Conservation (phyloP, 2,329 filamentous ascomycete genomes). For the Fusarium staphyleae region DNA sequence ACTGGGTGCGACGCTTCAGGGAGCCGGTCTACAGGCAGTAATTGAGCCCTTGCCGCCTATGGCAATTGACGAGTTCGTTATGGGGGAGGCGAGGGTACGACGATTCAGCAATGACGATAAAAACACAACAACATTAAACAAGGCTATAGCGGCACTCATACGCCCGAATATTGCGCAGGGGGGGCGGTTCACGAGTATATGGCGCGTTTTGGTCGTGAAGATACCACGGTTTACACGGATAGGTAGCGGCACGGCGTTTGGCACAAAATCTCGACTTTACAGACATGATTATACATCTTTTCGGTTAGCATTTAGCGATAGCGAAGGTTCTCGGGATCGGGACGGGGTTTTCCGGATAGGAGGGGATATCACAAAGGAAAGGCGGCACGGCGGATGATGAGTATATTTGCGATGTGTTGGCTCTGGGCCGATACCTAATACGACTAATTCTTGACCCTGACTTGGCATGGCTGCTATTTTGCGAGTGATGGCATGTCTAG, state of each 20-base stretch:
- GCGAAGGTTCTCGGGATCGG: conserved; percentile 9
- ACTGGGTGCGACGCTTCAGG: conserved; percentile 63
- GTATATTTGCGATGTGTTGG: conserved; percentile 11
- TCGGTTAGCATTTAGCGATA: conserved; percentile 32
- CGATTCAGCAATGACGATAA: conserved; percentile 3
- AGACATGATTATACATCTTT: conserved; percentile 1
- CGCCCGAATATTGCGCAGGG: conserved; percentile 2
- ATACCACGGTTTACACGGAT: conserved; percentile 36
- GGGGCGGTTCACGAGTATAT: conserved; percentile 19
- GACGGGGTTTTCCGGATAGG: background rate
- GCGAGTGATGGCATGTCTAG: background rate
- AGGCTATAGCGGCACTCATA: conserved; percentile 1
- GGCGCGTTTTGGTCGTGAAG: conserved; percentile 35
- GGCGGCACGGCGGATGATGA: conserved; percentile 10
- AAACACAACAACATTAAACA: conserved; percentile 14
- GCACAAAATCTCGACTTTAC: conserved; percentile 7
- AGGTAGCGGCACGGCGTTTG: conserved; percentile 33
- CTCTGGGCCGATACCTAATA: conserved; percentile 30
- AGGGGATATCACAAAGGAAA: conserved; percentile 1
- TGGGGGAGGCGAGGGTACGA: background rate
- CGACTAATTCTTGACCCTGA: conserved; percentile 32
- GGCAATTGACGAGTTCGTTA: background rate
- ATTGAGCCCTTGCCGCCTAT: background rate
- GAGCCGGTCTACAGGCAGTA: conserved; percentile 44
- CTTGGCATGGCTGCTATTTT: background rate